Evolutionary conservation across 129 eudicot species (phyloP).

Genomic region (Rutidosis leptorrhynchoides): DNA sequence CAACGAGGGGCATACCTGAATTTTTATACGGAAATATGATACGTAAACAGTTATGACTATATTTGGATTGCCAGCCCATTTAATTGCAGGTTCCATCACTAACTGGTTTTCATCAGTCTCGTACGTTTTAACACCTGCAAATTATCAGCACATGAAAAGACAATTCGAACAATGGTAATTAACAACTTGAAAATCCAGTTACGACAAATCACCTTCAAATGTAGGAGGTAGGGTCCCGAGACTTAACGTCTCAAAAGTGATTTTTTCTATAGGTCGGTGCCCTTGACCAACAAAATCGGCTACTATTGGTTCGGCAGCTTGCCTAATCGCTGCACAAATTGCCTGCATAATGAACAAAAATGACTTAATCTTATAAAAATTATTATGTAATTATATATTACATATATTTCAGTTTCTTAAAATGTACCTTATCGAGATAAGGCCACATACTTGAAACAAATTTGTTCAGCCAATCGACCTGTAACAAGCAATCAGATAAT

Average conservation of each 20-base stretch:
- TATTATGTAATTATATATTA: too few relatives aligned
- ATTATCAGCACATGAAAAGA: constrained; percentile 4
- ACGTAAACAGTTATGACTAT: constrained; percentile 49
- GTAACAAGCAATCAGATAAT: constrained; percentile 11
- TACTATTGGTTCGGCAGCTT: constrained; percentile 56
- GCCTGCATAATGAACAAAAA: constrained; percentile 54
- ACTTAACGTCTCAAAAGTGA: constrained; percentile 66
- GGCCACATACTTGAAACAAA: constrained; percentile 80
- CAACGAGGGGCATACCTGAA: constrained; percentile 60
- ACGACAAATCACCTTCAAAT: constrained; percentile 57
- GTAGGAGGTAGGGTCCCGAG: constrained; percentile 89
- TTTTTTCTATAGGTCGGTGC: constrained; percentile 52
- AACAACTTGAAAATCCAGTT: neutral
- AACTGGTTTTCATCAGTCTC: constrained; percentile 80
- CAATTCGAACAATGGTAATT: neutral
- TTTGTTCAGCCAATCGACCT: constrained; percentile 90
- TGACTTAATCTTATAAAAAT: too few relatives aligned
- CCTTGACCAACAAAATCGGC: constrained; percentile 72
- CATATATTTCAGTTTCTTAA: constrained; percentile 7
- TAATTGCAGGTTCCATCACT: constrained; percentile 80
- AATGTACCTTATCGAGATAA: constrained; percentile 74
- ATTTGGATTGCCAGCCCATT: constrained; percentile 97
- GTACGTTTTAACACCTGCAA: constrained; percentile 61
- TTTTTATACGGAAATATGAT: constrained; percentile 36
- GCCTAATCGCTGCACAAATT: constrained; percentile 52